A percentile compares a stretch with the other conserved stretches of the same genome.
Evolutionary conservation across 768 basidiomycete genomes (phyloP).

Genomic region (Stropharia rugosoannulata): DNA sequence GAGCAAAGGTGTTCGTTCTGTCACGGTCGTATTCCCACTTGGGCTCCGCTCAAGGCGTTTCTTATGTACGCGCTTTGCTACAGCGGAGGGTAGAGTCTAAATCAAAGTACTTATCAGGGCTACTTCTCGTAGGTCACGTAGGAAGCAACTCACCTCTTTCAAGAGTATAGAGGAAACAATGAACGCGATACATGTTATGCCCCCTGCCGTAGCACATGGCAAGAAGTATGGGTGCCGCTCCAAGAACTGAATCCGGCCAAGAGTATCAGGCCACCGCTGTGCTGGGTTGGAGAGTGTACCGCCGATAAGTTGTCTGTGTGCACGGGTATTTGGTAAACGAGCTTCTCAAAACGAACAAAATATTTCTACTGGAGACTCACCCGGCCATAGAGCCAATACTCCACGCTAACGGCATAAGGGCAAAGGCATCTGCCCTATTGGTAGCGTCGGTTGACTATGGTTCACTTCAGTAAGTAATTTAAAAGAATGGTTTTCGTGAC

Average conservation of each 20-base stretch:
- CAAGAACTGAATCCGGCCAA: constrained; percentile 43
- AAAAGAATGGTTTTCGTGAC: background rate
- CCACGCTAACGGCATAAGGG: constrained; percentile 33
- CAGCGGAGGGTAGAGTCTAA: constrained; percentile 1
- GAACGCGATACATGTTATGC: constrained; percentile 33
- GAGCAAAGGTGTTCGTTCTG: background rate
- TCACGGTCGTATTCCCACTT: background rate
- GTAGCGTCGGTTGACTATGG: constrained; percentile 17
- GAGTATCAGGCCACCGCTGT: constrained; percentile 53
- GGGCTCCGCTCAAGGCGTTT: too few relatives aligned
- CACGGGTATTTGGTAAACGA: background rate
- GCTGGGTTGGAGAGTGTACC: constrained; percentile 62
- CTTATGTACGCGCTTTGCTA: background rate
- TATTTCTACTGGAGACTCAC: constrained; percentile 15
- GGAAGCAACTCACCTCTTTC: constrained; percentile 36
- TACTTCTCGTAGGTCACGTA: background rate
- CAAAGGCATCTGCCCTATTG: constrained; percentile 38
- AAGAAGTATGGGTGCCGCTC: constrained; percentile 44
- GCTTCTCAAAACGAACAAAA: background rate
- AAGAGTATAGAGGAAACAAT: constrained; percentile 34
- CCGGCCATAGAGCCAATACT: constrained; percentile 29
- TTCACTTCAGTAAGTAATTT: background rate
- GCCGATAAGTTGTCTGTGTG: constrained; percentile 58
- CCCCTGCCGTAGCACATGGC: constrained; percentile 40
- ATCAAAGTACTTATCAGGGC: background rate